Conservation (phyloP, 345 rosid genomes). For the Pelargonium nanum region DNA sequence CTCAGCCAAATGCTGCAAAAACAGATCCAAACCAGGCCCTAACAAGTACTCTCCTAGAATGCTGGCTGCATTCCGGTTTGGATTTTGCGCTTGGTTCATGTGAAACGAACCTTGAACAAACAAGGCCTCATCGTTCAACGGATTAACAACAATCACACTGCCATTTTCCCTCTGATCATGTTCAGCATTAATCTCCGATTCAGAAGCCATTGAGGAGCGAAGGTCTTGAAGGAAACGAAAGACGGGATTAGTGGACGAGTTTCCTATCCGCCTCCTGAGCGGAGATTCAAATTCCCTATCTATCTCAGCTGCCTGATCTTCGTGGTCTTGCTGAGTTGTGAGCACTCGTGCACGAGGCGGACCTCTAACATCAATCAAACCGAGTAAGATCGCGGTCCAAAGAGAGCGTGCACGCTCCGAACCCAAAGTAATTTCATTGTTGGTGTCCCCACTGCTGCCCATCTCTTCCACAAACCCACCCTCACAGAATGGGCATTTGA, state of each 20-base stretch:
- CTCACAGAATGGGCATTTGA: constrained; percentile 47
- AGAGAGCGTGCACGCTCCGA: constrained; percentile 23
- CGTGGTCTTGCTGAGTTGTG: background rate
- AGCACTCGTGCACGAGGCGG: background rate
- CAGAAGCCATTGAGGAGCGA: constrained; percentile 1
- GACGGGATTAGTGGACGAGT: constrained; percentile 12
- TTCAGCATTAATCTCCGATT: constrained; percentile 7
- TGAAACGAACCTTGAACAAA: constrained; percentile 18
- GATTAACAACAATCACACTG: constrained; percentile 26
- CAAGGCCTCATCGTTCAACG: constrained; percentile 27
- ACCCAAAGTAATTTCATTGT: constrained; percentile 14
- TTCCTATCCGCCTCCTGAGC: constrained; percentile 17
- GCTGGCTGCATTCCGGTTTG: constrained; percentile 5
- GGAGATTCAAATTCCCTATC: constrained; percentile 12
- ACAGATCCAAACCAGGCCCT: constrained; percentile 34
- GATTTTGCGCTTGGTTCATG: constrained; percentile 8
- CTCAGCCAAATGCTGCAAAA: constrained; percentile 32
- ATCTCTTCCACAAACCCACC: constrained; percentile 51
- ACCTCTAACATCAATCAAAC: constrained; percentile 25
- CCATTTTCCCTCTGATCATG: constrained; percentile 10
- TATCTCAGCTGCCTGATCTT: background rate
- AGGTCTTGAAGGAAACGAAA: constrained; percentile 21
- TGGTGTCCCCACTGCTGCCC: constrained; percentile 7
- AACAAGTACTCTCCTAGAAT: constrained; percentile 27
- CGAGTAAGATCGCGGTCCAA: constrained; percentile 32